phyloP scores from a whole-genome alignment of 2,329 filamentous ascomycete species.

The Aspergillus novofumigatus region DNA sequence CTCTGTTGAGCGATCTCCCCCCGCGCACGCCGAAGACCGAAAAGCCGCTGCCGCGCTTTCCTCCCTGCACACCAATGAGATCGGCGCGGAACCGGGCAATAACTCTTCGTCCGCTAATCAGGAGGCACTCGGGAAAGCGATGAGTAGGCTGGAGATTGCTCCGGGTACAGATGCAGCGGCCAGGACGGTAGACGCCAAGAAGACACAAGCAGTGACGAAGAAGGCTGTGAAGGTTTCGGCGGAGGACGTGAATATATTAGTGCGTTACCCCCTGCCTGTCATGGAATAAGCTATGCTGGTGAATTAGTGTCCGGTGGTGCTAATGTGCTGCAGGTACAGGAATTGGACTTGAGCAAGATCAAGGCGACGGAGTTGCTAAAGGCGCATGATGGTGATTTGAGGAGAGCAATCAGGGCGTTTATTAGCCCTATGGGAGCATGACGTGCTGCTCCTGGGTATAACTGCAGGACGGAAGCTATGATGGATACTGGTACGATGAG shows the following conservation, averaged over 20 bases:
- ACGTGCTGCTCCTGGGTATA: background rate
- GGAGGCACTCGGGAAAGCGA: constrained; percentile 48
- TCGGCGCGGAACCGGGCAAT: constrained; percentile 32
- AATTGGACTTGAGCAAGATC: constrained; percentile 43
- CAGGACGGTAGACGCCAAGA: constrained; percentile 23
- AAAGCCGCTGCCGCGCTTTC: constrained; percentile 49
- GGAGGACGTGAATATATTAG: constrained; percentile 45
- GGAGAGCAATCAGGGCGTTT: constrained; percentile 40
- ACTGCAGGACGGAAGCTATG: background rate
- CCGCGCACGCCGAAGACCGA: constrained; percentile 47
- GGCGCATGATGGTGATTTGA: constrained; percentile 43
- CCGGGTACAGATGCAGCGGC: constrained; percentile 23
- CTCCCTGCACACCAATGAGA: constrained; percentile 41
- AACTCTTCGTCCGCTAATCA: constrained; percentile 39
- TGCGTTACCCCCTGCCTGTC: constrained; percentile 24
- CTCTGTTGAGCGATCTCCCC: constrained; percentile 29
- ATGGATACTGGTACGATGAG: background rate
- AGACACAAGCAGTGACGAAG: constrained; percentile 31
- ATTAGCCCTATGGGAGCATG: constrained; percentile 26
- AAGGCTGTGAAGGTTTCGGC: constrained; percentile 43
- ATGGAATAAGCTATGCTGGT: background rate
- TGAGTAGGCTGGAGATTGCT: constrained; percentile 46
- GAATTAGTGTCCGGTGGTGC: background rate
- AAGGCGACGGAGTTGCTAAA: constrained; percentile 47
- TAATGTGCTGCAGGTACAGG: constrained; percentile 32